Percentiles rank a stretch among this genome's conserved stretches.
Evolutionary conservation across 202 grass and related monocot genomes (phyloP).

Genomic region (Eragrostis tef): DNA sequence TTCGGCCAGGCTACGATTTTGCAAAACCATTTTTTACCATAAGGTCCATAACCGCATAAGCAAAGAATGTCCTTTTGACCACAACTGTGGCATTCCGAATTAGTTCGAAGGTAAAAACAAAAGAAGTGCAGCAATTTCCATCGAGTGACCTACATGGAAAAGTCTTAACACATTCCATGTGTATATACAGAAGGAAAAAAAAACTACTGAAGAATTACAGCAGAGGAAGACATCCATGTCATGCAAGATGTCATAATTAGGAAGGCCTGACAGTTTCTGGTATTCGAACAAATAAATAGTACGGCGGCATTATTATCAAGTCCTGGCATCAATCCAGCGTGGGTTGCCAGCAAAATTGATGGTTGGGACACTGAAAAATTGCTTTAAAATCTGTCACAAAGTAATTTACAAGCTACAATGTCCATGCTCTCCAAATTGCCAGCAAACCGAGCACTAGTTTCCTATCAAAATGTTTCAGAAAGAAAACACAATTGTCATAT

Average conservation of each 20-base stretch:
- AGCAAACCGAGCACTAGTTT: constrained; percentile 22
- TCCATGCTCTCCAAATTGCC: constrained; percentile 33
- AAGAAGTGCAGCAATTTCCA: no score
- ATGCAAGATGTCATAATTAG: neutral
- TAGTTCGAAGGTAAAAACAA: no score
- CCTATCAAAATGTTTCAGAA: constrained; percentile 51
- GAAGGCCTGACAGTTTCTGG: constrained; percentile 2
- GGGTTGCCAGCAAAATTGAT: constrained; percentile 40
- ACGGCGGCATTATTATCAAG: constrained; percentile 44
- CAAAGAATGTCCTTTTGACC: no score
- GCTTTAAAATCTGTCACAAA: constrained; percentile 33
- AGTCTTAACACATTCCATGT: neutral
- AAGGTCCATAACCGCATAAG: no score
- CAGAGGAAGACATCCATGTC: neutral
- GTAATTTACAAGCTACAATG: constrained; percentile 65
- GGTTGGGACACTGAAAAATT: constrained; percentile 33
- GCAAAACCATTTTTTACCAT: no score
- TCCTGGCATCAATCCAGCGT: constrained; percentile 41
- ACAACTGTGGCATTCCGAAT: no score
- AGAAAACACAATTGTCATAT: constrained; percentile 5
- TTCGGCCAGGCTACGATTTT: no score
- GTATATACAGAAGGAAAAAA: neutral
- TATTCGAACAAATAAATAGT: constrained; percentile 30
- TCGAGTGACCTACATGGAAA: no score
- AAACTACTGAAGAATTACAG: neutral